Evolutionary conservation across 345 rosid species (phyloP), one percentile per base, ranked within the genome.

Genomic region (Hypericum perforatum): DNA sequence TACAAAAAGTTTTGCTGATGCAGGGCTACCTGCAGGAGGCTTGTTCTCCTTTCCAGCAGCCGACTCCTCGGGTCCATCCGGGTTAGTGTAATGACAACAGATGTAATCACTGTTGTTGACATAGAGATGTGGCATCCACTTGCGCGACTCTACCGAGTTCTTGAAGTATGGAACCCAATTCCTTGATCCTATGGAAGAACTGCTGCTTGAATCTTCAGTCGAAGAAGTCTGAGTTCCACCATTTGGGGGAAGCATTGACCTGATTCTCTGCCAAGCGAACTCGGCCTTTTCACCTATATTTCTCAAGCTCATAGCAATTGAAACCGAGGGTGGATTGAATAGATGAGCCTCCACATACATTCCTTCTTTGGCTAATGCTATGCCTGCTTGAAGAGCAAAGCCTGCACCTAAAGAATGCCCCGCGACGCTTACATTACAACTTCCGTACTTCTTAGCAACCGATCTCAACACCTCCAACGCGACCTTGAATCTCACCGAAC

Each of bases 361-460:
- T 2, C 94, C 94, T 57, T 92, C 84, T 67, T 84, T 82, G 0
- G 95, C 99, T 66, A 92, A 72, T 6, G 95, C 76, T 61, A 89
- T 92, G n/a, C 97, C 99, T 7, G 86, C 95, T 66, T 92, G 99
- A 36, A 92, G 65, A 32, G 99, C 95, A 62, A 92, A 85, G 16
- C 94, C 97, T 29, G 98, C 98, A 47, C 98, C 98, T 40, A 92
- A 67, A 0, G 98, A 92, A 75, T 92, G 98, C 36, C 97, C 97
- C 5, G 86, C 94, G 9, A 89, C 52, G 65, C 94, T 88, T 0
- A 86, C 94, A 37, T 82, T 82, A 68, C 63, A 66, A 69, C 95
- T 86, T 32, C 97, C 99, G 15, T 80, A 80, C 56, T 76, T 80
- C 64, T 72, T 78, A 12, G 89, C 89, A n/a, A 77, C 78, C 6